These are phyloP conservation scores for Cytospora leucostoma DNA, from an alignment of 2,329 filamentous ascomycete genomes.

Conservation along the genomic window DNA sequence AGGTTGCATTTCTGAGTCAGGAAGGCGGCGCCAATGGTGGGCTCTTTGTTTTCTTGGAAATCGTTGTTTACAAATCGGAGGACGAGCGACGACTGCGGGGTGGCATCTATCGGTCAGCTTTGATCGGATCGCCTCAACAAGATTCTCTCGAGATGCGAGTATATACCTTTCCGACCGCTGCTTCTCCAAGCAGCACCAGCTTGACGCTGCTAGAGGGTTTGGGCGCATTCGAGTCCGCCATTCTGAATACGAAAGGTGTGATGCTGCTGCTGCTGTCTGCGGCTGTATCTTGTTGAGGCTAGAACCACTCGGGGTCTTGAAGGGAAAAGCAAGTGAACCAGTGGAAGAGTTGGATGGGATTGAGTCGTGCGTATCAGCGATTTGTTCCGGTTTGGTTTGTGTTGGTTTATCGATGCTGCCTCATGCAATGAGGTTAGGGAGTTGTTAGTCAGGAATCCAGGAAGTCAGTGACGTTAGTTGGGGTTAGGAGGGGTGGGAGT, in stretches of 20 bases:
- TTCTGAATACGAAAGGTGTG: constrained; percentile 39
- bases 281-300: constrained; percentile 9
- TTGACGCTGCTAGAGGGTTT: constrained; percentile 99
- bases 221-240: constrained; percentile 75
- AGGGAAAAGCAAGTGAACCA: constrained; percentile 4
- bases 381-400: background rate
- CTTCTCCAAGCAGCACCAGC: constrained; percentile 95
- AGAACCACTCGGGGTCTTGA: background rate
- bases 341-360: background rate
- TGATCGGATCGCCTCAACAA: constrained; percentile 20
- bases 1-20: constrained; percentile 98
- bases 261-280: constrained; percentile 2
- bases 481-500: constrained; percentile 11
- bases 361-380: constrained; percentile 13
- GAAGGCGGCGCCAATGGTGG: constrained; percentile 98
- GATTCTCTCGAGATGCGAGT: background rate
- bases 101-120: constrained; percentile 3
- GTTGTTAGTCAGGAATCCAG: constrained; percentile 5
- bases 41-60: constrained; percentile 99
- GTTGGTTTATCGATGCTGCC: constrained; percentile 11
- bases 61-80: constrained; percentile 99
- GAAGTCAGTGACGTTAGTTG: constrained; percentile 18
- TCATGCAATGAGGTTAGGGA: constrained; percentile 8
- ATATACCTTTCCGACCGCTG: constrained; percentile 92
- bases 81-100: constrained; percentile 89